Evolutionary conservation across 2,329 filamentous ascomycete genomes (phyloP), one percentile per base, ranked within the genome.

Genomic region (Fusarium annulatum): DNA sequence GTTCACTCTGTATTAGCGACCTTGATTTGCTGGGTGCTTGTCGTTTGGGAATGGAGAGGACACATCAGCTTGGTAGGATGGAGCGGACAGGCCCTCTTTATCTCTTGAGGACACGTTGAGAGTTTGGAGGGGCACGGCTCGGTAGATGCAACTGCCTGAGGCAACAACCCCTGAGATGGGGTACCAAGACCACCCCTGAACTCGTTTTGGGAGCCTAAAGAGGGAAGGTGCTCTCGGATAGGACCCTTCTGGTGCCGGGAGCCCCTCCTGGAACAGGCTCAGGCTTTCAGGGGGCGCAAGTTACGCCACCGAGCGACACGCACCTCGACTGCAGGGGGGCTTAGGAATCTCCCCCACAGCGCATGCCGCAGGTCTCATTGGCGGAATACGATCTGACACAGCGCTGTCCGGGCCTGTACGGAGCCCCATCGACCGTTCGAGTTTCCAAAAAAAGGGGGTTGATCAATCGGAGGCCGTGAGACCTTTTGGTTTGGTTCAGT

Each of bases 41-140:
- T 59, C 67, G 45, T 69, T 55, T 69, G 71, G 57, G 38, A 11
- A 53, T 46, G 63, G 19, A 36, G 5, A 56, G 73, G 73, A 71
- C 71, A 33, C 30, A 12, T 33, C 30, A 68, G 43, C 43, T 53
- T 67, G 57, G 61, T 60, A 46, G 73, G 74, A 26, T 26, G 26
- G 26, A 61, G 77, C 73, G 74, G 73, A 78, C 58, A 64, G 73
- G 73, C 65, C 61, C 72, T 80, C 78, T 82, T 83, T 83, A 83
- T 82, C 76, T 81, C 75, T 78, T 74, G 71, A 80, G 79, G 79
- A 78, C 79, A 80, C 79, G 79, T 80, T 74, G 73, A 77, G 60
- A 59, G 52, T 76, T 76, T 69, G 56, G 59, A 59, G 52, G 69
- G 60, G 64, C 59, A 53, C 45, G 57, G 55, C 48, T 61, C 42